Evolutionary conservation across 169 alveolate genomes (phyloP).

Genomic region (Plasmodium cynomolgi): DNA sequence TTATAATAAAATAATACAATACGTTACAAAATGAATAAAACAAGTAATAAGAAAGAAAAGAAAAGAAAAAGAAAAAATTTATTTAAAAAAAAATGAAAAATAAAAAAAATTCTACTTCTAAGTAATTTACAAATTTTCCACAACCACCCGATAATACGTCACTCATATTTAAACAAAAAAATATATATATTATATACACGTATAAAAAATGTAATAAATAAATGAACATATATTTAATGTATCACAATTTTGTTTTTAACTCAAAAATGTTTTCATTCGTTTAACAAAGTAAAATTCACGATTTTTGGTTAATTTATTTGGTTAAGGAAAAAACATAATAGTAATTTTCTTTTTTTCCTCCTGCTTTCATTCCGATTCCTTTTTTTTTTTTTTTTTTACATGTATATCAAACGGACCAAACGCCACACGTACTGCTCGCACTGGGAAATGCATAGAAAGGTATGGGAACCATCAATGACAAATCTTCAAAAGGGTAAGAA

Average conservation of each 20-base stretch:
- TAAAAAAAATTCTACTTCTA: neutral
- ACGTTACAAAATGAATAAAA: neutral
- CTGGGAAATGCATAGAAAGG: neutral
- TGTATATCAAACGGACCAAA: neutral
- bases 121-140: slow-evolving; percentile 25
- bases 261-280: neutral
- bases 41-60: neutral
- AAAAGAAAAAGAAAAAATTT: slow-evolving; percentile 5
- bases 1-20: neutral
- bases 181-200: neutral
- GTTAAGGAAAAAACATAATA: neutral
- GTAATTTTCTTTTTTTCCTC: neutral
- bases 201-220: neutral
- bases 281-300: neutral
- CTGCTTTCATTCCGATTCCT: neutral
- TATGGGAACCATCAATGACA: neutral
- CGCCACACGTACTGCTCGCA: neutral
- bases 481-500: neutral
- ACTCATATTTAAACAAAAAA: neutral
- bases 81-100: neutral
- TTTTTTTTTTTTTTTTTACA: neutral
- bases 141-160: neutral
- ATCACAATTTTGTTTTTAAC: neutral
- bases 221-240: neutral
- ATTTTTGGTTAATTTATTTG: neutral